Base-by-base conservation (phyloP, 495 filamentous ascomycete species). In the Pyrenula massariospora region DNA sequence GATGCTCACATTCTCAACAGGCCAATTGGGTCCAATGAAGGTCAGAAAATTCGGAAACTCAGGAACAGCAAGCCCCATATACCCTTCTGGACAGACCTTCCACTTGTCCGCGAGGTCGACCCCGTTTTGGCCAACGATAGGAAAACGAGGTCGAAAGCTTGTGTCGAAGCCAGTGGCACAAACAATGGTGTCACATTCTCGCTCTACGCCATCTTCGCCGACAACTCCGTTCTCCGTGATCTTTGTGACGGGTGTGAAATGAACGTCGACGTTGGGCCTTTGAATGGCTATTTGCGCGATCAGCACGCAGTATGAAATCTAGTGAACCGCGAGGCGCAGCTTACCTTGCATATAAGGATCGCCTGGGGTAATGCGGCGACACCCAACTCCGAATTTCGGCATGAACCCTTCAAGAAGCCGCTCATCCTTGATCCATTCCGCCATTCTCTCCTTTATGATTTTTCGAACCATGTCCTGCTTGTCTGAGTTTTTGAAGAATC, bases 21-120 rank as follows among this genome's bases (percentile, higher is more conserved):
- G 60, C 2, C 50, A 55, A 48, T 51, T 57, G 1, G 62, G 59
- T 1, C 59, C 62, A 2, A 47, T 24, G 49, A 56, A 61, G 10
- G 48, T 71, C 63, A 83, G 78, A 56, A 78, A 76, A 58, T 84
- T 84, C 0, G 81, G 80, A 60, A 83, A 82, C 2, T 68, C 65
- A 50, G 75, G 69, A 22, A 77, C 67, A 12, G 76, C 72, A 15
- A 75, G 71, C 12, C 73, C 76, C 31, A 78, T 72, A 60, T 84
- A 84, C 5, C 71, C 68, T 49, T 71, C 67, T 0, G 77, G 63
- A 2, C 65, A 63, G 5, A 67, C 59, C 0, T 66, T 62, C 70
- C 74, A 81, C 1, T 66, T 60, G 19, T 73, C 62, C 2, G 67
- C 57, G 0, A 81, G 60, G 51, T 66, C 64, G 12, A 61, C 61